A percentile compares a stretch with the other conserved stretches of the same genome.
Evolutionary conservation across 192 early-diverging fungal species (phyloP).

Genomic region (Coemansia sp.): DNA sequence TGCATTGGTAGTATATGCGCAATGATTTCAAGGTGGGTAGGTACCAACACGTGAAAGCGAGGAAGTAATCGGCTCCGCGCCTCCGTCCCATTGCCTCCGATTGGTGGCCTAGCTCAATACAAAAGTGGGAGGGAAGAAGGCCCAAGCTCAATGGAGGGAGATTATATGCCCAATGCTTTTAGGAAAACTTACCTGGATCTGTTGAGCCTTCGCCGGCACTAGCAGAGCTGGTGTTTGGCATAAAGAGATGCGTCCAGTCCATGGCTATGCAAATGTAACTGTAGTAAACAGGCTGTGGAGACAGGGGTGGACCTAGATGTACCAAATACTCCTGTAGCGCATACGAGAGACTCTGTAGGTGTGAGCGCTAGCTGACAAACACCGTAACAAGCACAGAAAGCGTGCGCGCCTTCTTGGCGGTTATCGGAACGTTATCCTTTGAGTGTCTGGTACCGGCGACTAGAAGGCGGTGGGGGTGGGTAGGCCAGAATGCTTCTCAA

Average conservation of each 20-base stretch:
- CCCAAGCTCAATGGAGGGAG: not conserved
- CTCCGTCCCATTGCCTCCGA: constrained; percentile 4
- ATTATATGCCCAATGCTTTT: not conserved
- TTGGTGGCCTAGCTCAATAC: not conserved
- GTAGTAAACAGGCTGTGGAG: not conserved
- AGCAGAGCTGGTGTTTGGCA: constrained; percentile 21
- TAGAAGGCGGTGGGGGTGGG: not conserved
- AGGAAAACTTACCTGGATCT: constrained; percentile 40
- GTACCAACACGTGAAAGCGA: constrained; percentile 11
- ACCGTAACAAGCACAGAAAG: not conserved
- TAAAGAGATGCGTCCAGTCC: constrained; percentile 52
- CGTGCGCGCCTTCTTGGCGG: not conserved
- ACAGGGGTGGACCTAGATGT: not conserved
- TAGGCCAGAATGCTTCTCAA: not conserved
- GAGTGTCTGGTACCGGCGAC: not conserved
- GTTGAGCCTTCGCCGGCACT: constrained; percentile 21
- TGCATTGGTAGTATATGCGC: not conserved
- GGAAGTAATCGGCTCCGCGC: constrained; percentile 1
- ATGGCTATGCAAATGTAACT: constrained; percentile 10
- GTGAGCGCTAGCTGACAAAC: not conserved
- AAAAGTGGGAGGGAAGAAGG: constrained; percentile 1
- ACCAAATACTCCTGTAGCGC: not conserved
- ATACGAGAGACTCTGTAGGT: constrained; percentile 1
- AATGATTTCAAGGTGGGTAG: not conserved
- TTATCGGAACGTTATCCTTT: not conserved